These are phyloP conservation scores for Senecio squalidus DNA, from an alignment of 140 eudicot genomes.

Conservation along the genomic window DNA sequence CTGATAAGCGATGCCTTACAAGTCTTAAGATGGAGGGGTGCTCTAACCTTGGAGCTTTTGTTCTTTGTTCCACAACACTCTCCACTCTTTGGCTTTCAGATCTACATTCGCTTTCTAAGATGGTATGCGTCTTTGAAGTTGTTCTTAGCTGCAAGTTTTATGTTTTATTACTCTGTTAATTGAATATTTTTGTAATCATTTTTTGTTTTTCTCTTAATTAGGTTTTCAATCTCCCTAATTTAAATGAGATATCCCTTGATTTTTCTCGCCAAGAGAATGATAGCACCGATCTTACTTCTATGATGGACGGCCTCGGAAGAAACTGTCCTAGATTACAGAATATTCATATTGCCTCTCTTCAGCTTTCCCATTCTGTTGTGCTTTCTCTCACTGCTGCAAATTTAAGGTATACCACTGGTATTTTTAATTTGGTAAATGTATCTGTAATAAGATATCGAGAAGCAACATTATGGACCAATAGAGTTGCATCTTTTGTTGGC, in stretches of 20 bases:
- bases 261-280: constrained; percentile 84
- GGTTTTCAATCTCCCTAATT: constrained; percentile 86
- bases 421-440: neutral
- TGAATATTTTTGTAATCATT: neutral
- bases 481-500: too few relatives aligned
- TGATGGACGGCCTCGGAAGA: constrained; percentile 73
- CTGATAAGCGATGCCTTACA: constrained; percentile 72
- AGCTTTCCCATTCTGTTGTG: constrained; percentile 74
- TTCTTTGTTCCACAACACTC: constrained; percentile 57
- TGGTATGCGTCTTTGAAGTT: constrained; percentile 38
- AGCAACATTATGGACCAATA: too few relatives aligned
- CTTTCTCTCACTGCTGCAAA: constrained; percentile 87
- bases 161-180: neutral
- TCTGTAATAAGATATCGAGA: neutral
- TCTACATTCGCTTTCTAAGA: constrained; percentile 80
- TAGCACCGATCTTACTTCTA: constrained; percentile 59
- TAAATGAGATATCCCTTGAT: constrained; percentile 69
- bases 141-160: neutral
- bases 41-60: constrained; percentile 65
- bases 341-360: constrained; percentile 74
- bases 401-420: constrained; percentile 50
- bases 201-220: constrained; percentile 13
- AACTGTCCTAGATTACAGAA: constrained; percentile 69
- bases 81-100: constrained; percentile 91
- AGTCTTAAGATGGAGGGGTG: constrained; percentile 92